Conservation (phyloP, 371 early-diverging fungal species). For the Fennellomyces sp. region DNA sequence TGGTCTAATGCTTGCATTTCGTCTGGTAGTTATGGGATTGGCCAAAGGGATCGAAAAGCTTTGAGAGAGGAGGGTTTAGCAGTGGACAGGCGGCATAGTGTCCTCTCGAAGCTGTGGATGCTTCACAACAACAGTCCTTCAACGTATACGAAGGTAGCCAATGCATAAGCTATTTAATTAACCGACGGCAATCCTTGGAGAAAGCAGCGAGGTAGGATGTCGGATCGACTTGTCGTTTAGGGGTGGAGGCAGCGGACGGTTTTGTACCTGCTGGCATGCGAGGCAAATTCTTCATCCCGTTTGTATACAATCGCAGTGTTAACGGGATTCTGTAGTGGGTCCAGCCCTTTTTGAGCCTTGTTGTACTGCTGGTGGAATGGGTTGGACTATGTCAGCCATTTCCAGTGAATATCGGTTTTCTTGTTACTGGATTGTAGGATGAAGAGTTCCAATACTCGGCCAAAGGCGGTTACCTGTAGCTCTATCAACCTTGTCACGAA, state of each 20-base stretch:
- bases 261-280: not conserved
- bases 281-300: not conserved
- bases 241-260: not conserved
- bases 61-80: not conserved
- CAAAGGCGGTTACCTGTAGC: too few species aligned
- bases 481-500: too few species aligned
- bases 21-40: not conserved
- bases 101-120: not conserved
- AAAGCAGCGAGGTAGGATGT: not conserved
- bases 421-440: too few species aligned
- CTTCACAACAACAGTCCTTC: not conserved
- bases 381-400: too few species aligned
- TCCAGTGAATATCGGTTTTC: too few species aligned
- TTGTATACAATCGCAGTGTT: not conserved
- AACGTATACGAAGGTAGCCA: not conserved
- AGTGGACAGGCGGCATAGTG: not conserved
- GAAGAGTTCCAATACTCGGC: too few species aligned
- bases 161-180: not conserved
- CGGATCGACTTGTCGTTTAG: not conserved
- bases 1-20: not conserved
- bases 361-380: too few species aligned
- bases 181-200: not conserved
- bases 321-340: not conserved
- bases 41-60: not conserved
- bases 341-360: too few species aligned